A percentile compares a stretch with the other conserved stretches of the same genome.
Conservation (phyloP, 306 rosid genomes). For the Argentina anserina region DNA sequence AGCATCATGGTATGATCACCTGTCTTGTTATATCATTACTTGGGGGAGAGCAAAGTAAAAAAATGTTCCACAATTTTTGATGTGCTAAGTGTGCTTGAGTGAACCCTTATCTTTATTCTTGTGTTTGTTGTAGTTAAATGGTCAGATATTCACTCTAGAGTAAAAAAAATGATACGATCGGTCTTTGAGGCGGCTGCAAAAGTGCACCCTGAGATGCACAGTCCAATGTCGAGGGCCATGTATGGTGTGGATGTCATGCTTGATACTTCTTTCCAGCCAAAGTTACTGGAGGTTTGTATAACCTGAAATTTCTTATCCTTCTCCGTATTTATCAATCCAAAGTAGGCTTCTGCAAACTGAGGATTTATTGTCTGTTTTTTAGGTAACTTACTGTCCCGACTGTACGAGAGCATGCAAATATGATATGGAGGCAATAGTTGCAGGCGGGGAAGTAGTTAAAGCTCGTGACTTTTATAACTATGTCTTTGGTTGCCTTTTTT, state of each 20-base stretch:
- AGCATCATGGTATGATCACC: constrained; percentile 65
- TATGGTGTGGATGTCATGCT: constrained; percentile 96
- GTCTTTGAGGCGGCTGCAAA: constrained; percentile 82
- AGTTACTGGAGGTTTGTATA: constrained; percentile 76
- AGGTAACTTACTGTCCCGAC: constrained; percentile 98
- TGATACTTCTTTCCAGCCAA: constrained; percentile 68
- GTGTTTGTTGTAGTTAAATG: constrained; percentile 60
- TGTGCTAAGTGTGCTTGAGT: constrained; percentile 1
- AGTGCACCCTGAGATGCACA: constrained; percentile 87
- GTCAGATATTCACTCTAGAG: constrained; percentile 69
- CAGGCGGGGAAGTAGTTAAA: constrained; percentile 47
- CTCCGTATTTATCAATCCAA: not conserved
- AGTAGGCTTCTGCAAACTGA: not conserved
- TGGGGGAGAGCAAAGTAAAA: constrained; percentile 2
- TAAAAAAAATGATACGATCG: constrained; percentile 62
- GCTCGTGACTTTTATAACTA: constrained; percentile 64
- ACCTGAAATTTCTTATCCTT: not conserved
- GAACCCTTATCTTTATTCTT: not conserved
- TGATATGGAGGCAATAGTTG: constrained; percentile 53
- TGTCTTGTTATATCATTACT: constrained; percentile 6
- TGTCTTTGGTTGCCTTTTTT: constrained; percentile 76
- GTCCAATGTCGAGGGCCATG: constrained; percentile 74
- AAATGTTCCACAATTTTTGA: not conserved
- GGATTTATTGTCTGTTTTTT: constrained; percentile 12
- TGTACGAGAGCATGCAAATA: constrained; percentile 86